Evolutionary conservation across 2,329 filamentous ascomycete species (phyloP), one percentile per base, ranked within the genome.

Genomic region (Penicillium occitanis): DNA sequence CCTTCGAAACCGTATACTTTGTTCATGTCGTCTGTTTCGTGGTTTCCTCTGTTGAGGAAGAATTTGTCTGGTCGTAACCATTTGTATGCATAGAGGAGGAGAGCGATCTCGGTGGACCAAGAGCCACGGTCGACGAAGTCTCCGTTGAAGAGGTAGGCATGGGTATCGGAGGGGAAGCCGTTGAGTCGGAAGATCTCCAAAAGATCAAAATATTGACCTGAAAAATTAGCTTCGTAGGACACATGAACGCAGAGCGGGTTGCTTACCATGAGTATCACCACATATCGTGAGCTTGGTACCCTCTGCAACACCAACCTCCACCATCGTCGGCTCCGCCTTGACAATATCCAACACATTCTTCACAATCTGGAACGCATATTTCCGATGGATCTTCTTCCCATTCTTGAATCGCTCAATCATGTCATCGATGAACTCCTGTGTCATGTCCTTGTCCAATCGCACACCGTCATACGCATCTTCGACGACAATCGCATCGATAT

Each of bases 1-100:
- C 95, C 95, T 79, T 99, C 95, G 74, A 99, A 99, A 19, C 95
- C 95, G 76, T 99, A 99, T 63, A 95, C 93, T 71, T 92, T 89
- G 84, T 99, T 99, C 95, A 99, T 99, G 79, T 97, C 94, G 77
- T 98, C 94, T 59, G 95, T 98, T 82, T 99, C 95, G 81, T 99
- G 95, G 80, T 99, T 99, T 72, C 95, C 95, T 68, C 95, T 89
- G 84, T 99, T 99, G 70, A 99, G 83, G 87, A 96, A 98, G 85
- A 99, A 94, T 64, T 85, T 88, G 51, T 88, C 87, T 7, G 95
- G 95, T 64, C 91, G 88, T 73, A 98, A 80, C 94, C 92, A 97
- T 83, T 99, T 99, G 85, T 97, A 96, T 53, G 94, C 91, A 78
- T 97, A 99, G 22, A 99, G 84, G 11, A 97, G 84, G 57, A 99